Percentiles rank a stretch among this genome's conserved stretches.
These are phyloP conservation scores for Chaetomium cochliodes DNA, from an alignment of 495 filamentous ascomycete genomes.

Conservation along the genomic window DNA sequence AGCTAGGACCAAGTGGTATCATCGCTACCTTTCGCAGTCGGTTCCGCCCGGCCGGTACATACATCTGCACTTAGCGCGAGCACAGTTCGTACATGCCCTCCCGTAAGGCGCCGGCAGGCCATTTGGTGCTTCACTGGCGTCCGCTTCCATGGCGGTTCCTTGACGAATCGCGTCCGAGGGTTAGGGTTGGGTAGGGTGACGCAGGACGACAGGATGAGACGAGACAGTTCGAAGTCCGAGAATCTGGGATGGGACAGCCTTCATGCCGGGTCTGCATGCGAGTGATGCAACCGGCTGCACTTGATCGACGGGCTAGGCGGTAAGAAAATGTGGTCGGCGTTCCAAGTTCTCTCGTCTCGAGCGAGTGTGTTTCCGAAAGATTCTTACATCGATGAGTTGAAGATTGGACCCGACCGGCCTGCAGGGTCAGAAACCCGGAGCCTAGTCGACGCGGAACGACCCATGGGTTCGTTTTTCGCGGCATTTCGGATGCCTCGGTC, in stretches of 20 bases:
- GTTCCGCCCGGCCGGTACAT: slow-evolving; percentile 40
- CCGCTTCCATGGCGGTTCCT: slow-evolving; percentile 18
- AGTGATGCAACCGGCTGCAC: neutral
- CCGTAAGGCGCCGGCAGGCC: slow-evolving; percentile 45
- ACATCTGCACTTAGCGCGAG: slow-evolving; percentile 57
- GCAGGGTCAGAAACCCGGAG: neutral
- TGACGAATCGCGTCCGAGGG: neutral
- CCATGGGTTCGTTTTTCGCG: too few species aligned
- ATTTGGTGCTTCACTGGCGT: neutral
- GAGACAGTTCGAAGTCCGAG: neutral
- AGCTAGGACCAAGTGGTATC: neutral
- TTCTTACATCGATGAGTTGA: neutral
- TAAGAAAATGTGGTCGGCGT: neutral
- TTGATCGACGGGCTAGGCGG: neutral
- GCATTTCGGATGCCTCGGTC: neutral
- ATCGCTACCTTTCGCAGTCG: slow-evolving; percentile 51
- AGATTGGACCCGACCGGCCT: neutral
- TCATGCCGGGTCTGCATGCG: neutral
- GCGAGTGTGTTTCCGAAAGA: neutral
- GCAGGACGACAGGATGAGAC: neutral
- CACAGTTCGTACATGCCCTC: slow-evolving; percentile 56
- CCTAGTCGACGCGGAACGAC: neutral
- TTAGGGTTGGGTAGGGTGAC: slow-evolving; percentile 17
- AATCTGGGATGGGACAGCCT: neutral
- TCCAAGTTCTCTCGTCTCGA: neutral